Base-by-base conservation (phyloP, 495 filamentous ascomycete genomes). In the Xylaria cubensis region DNA sequence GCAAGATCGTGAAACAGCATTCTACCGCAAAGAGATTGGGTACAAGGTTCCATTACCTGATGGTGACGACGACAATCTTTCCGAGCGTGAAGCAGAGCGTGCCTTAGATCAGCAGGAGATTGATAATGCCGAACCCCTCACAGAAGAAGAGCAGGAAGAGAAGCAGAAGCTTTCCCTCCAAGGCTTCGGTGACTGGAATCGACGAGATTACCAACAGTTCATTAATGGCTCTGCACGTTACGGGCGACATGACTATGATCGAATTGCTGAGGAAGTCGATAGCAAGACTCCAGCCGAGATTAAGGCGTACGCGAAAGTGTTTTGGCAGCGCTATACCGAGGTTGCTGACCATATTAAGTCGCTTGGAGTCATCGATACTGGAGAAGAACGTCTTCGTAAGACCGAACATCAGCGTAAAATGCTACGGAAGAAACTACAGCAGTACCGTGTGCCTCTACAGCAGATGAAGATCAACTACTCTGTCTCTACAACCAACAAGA, bases 401-500 rank as follows among this genome's bases (percentile, higher is more conserved):
- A 92, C 94, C 73, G 92, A 93, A 72, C 93, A 97, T 78, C 95
- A 98, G 79, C 90, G 94, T 66, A 94, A 95, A 84, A 93, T 99
- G 92, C 87, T 99, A 48, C 88, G 90, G 63, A 95, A 93, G 87
- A 99, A 99, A 88, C 90, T 99, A 86, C 86, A 90, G 73, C 93
- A 95, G 88, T 98, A 97, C 80, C 93, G 95, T 6, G 95, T 98
- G 55, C 97, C 97, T 39, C 87, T 99, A 4, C 95, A 98, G 81
- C 97, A 99, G 81, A 88, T 99, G 69, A 97, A 97, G 86, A 93
- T 99, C 84, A 97, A 96, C 83, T 99, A 99, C 81, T 96, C 94
- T 0, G 96, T 99, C 26, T 97, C 94, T 3, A 99, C 97, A 3
- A 99, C 97, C 61, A 99, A 99, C 85, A 99, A 99, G 86, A 98